Base-by-base conservation (phyloP, 148 eudicot genomes). In the Nepenthes gracilis region DNA sequence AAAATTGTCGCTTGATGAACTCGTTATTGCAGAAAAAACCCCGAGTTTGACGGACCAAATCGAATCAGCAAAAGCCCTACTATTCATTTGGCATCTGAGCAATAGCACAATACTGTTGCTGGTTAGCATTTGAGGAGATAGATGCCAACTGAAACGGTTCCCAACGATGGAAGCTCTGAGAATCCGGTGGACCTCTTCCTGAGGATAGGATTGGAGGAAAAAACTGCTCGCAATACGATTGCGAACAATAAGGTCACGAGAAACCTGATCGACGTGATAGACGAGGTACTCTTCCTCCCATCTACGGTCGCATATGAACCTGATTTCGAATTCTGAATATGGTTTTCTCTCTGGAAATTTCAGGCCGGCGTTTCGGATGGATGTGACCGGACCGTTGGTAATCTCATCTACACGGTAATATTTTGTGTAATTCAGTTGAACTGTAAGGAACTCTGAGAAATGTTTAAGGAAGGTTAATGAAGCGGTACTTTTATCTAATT, bases 351-450 rank as follows among this genome's bases (percentile, higher is more conserved):
- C 53, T 61, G 55, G 53, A 55, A 49, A 58, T 54, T 71, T 68
- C 75, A 93, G 98, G 98, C 95, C 1, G 83, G 74, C 59, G 96
- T 88, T 33, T 71, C 83, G 14, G 79, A 82, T 64, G 99, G 99
- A 23, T 93, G 99, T 62, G 80, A 75, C 35, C 85, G 96, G 38
- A 64, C 72, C 60, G 64, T 78, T 35, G 95, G 99, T 12, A 93
- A 93, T 79, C 87, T 86, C 49, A 71, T 88, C 14, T 88, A 93
- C 74, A 83, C 80, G 56, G 98, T 91, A 67, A 74, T 50, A 47
- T 10, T 58, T 59, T 43, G 38, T 55, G 40, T 54, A 33, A 47
- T 0, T 43, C 11, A 34, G 12, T 33, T 6, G 55, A 5, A 23
- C 57, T 1, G 11, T 5, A 45, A 45, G 11, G 48, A 45, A 45